Evolutionary conservation across 2,329 filamentous ascomycete genomes (phyloP).

Genomic region (Fusarium sp.): DNA sequence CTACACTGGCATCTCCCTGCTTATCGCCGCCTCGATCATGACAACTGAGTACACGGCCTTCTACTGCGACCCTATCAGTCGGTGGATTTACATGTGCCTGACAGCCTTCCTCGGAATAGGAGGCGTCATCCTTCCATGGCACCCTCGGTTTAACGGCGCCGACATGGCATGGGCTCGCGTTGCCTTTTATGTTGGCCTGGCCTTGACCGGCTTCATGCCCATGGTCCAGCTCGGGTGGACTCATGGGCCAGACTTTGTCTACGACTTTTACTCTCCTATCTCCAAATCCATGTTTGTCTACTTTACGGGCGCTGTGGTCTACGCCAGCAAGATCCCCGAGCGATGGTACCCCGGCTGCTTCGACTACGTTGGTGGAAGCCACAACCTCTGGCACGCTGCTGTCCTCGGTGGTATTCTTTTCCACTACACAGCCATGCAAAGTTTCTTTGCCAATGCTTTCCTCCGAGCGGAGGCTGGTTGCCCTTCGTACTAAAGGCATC

Average conservation of each 20-base stretch:
- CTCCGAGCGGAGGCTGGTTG: constrained; percentile 69
- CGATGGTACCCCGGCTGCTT: constrained; percentile 92
- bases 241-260: constrained; percentile 80
- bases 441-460: constrained; percentile 86
- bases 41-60: constrained; percentile 99
- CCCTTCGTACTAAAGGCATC: constrained; percentile 55
- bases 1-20: constrained; percentile 94
- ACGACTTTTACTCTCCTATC: constrained; percentile 88
- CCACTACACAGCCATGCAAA: constrained; percentile 95
- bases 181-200: constrained; percentile 87
- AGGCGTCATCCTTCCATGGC: constrained; percentile 93
- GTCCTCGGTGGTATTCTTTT: constrained; percentile 96
- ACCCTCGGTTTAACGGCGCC: constrained; percentile 88
- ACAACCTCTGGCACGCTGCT: constrained; percentile 97
- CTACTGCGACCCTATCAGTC: constrained; percentile 91
- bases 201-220: constrained; percentile 86
- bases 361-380: constrained; percentile 92
- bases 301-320: constrained; percentile 81
- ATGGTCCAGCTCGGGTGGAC: constrained; percentile 82
- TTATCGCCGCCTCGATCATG: constrained; percentile 96
- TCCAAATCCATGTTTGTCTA: constrained; percentile 88
- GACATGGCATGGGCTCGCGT: constrained; percentile 96
- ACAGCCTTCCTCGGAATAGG: constrained; percentile 83
- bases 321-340: constrained; percentile 92
- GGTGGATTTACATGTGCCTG: constrained; percentile 83